Evolutionary conservation across 495 filamentous ascomycete species (phyloP).

Genomic region (Beverwykella pulmonaria): DNA sequence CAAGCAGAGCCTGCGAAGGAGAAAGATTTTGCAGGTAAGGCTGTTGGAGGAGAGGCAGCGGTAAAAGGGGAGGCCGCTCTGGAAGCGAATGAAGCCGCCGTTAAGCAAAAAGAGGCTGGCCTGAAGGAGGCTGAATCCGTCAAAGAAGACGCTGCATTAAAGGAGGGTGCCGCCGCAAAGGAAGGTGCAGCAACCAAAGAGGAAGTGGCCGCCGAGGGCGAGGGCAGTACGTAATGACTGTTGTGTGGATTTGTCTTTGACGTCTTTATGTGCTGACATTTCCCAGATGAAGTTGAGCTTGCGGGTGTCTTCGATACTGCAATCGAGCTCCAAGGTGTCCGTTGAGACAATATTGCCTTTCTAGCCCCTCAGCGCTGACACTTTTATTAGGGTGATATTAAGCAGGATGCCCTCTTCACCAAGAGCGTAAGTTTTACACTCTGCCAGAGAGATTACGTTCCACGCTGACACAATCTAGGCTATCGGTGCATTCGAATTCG

Average conservation of each 20-base stretch:
- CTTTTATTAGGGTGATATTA: constrained; percentile 4
- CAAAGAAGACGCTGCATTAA: neutral
- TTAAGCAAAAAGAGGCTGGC: neutral
- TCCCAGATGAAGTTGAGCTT: neutral
- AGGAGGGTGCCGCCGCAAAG: neutral
- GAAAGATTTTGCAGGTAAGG: neutral
- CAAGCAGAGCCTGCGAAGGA: neutral
- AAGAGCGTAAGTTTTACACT: neutral
- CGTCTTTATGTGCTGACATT: neutral
- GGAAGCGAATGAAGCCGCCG: neutral
- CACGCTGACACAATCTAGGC: constrained; percentile 20
- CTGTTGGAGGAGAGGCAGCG: neutral
- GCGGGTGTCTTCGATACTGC: neutral
- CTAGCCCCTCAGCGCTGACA: neutral
- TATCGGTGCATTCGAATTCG: constrained; percentile 46
- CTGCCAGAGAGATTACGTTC: neutral
- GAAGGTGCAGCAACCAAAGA: neutral
- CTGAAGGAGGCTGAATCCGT: neutral
- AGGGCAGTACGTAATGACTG: too few species aligned
- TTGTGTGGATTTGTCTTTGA: too few species aligned
- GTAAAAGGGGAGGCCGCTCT: neutral
- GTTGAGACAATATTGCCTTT: neutral
- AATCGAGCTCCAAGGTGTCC: neutral
- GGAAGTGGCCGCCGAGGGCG: neutral
- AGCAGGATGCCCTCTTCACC: constrained; percentile 8